phyloP scores from a whole-genome alignment of 1,139 yeast genomes.

The Groenewaldozyma sp. region DNA sequence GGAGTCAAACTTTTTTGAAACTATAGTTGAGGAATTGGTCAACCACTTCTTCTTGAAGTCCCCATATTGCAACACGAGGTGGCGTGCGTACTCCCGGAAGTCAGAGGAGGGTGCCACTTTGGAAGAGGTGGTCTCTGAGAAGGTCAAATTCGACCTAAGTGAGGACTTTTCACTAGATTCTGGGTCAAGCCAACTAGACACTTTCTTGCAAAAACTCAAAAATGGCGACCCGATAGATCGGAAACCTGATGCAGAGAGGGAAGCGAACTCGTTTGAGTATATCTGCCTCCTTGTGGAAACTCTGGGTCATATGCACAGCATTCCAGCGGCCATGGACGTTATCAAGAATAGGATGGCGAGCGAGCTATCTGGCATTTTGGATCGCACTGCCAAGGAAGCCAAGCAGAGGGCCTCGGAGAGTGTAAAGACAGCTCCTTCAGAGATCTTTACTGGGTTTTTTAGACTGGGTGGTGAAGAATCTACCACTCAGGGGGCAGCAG shows the following conservation, averaged over 20 bases:
- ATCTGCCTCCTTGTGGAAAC: constrained; percentile 49
- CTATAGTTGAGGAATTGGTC: constrained; percentile 67
- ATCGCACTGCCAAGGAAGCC: constrained; percentile 56
- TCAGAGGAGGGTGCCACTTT: constrained; percentile 19
- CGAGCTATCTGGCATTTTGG: constrained; percentile 47
- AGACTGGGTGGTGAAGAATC: constrained; percentile 12
- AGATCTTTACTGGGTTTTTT: neutral
- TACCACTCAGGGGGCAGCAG: constrained; percentile 20
- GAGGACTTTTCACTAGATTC: constrained; percentile 20
- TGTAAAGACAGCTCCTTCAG: neutral
- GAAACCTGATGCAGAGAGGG: constrained; percentile 28
- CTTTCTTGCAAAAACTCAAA: constrained; percentile 32
- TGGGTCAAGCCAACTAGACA: constrained; percentile 31
- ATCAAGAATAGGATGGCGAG: constrained; percentile 40
- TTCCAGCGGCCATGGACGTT: constrained; percentile 52
- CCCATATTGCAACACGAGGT: constrained; percentile 30
- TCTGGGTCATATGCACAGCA: constrained; percentile 51
- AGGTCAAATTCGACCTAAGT: constrained; percentile 23
- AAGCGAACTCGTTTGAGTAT: constrained; percentile 46
- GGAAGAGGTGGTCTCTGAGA: constrained; percentile 26
- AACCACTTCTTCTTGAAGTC: constrained; percentile 60
- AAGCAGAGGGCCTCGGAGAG: constrained; percentile 42
- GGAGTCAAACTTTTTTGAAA: constrained; percentile 53
- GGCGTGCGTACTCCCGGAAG: constrained; percentile 26
- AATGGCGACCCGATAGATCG: constrained; percentile 18